Base-by-base conservation (phyloP, 495 filamentous ascomycete genomes). In the Lepraria neglecta region DNA sequence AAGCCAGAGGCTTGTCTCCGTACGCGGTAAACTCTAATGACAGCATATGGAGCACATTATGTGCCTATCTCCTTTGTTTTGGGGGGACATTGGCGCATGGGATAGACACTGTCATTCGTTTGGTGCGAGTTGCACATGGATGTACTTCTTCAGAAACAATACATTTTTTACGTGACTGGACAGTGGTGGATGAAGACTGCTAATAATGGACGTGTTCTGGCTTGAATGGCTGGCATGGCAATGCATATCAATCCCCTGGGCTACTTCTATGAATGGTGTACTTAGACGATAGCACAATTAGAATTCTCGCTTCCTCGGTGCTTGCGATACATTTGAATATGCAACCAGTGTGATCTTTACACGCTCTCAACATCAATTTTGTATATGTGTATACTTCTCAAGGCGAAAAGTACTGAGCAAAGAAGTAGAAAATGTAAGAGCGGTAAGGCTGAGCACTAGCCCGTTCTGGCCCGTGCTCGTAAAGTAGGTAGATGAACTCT, bases 51-150 rank as follows among this genome's bases (percentile, higher is more conserved):
- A 55, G 31, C 56, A 55, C 56, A 50, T 28, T 51, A n/a, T 47
- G 31, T 57, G 55, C 50, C 43, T 50, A 38, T 59, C 31, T 42
- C 53, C 53, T 38, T 38, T 38, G 35, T 38, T 27, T 28, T 30
- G 12, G 58, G 27, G 58, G 44, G 10, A 65, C 44, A 31, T 38
- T 59, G 65, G 65, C 62, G 59, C 59, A 62, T 45, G 62, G 65
- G 59, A 62, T 62, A 64, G 65, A 67, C 40, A 52, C 31, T 46
- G 47, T 67, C 65, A 61, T 62, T 67, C 59, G 55, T 67, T 67
- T 62, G 10, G 62, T 67, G 31, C 64, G 44, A 17, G 48, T 33
- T 33, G 65, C 58, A 64, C 54, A 61, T 56, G 42, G 30, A 61
- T 64, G 57, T 65, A 64, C 52, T 65, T 61, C 57, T 62, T 55